Evolutionary conservation across 163 green algal genomes (phyloP).

Genomic region (Chlorella variabilis): DNA sequence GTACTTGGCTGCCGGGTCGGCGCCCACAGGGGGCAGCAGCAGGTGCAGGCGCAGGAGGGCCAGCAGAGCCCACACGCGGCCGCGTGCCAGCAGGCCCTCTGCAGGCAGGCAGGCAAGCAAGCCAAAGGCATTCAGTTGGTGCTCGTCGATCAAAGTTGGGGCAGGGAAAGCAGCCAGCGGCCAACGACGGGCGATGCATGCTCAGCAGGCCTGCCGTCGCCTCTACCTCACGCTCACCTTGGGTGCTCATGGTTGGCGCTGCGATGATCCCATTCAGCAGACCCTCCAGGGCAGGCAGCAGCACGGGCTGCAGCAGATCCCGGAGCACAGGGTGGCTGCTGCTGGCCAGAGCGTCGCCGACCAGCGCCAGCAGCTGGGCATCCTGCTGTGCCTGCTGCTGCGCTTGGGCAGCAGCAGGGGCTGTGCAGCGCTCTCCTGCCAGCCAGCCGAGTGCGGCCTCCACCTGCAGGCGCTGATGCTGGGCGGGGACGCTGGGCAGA

Average conservation of each 20-base stretch:
- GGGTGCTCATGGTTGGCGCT: neutral
- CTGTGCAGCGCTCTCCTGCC: neutral
- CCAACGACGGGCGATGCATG: no score
- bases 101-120: neutral
- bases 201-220: neutral
- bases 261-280: neutral
- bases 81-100: constrained; percentile 48
- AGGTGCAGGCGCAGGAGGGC: constrained; percentile 83
- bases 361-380: neutral
- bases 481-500: neutral
- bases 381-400: neutral
- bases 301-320: constrained; percentile 23
- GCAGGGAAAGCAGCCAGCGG: neutral
- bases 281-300: constrained; percentile 9
- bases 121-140: no score
- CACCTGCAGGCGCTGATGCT: neutral
- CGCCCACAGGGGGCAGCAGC: constrained; percentile 66
- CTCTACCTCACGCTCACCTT: neutral
- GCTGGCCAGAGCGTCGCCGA: neutral
- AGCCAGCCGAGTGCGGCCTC: constrained; percentile 15
- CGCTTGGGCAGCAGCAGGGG: neutral
- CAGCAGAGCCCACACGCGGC: constrained; percentile 81
- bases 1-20: constrained; percentile 87
- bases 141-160: no score
- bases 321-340: constrained; percentile 23